Evolutionary conservation across 1,284 basidiomycete species (phyloP).

Genomic region (Ustilago nuda): DNA sequence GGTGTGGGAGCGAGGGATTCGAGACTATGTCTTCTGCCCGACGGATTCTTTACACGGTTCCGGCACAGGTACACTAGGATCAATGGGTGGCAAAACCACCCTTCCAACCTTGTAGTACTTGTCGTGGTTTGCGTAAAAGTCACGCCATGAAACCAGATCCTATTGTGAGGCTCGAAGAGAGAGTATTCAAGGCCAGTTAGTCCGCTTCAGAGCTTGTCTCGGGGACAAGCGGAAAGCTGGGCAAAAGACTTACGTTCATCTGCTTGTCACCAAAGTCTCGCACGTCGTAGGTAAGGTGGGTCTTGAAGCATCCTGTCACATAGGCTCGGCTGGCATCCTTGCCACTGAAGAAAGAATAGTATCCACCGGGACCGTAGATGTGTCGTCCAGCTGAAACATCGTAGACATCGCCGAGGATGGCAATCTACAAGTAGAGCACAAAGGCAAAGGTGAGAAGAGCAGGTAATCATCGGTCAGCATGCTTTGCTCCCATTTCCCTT

Average conservation of each 20-base stretch:
- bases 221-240: not conserved
- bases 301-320: conserved; percentile 67
- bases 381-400: conserved; percentile 82
- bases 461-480: not conserved
- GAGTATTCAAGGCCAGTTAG: conserved; percentile 7
- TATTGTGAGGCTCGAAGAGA: conserved; percentile 10
- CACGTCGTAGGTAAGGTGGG: conserved; percentile 65
- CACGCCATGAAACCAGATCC: conserved; percentile 57
- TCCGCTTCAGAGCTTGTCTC: not conserved
- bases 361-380: conserved; percentile 77
- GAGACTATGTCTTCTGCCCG: conserved; percentile 15
- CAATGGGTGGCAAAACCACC: conserved; percentile 54
- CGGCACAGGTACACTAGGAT: conserved; percentile 53
- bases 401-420: conserved; percentile 88
- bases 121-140: conserved; percentile 61
- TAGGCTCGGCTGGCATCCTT: conserved; percentile 66
- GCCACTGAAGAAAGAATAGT: conserved; percentile 66
- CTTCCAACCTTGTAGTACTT: conserved; percentile 61
- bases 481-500: not conserved
- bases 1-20: not conserved
- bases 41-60: conserved; percentile 44
- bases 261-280: conserved; percentile 60
- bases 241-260: conserved; percentile 40
- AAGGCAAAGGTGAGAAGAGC: not conserved
- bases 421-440: conserved; percentile 20